Base-by-base conservation (phyloP, 148 eudicot genomes). In the Heliamphora exappendiculata region DNA sequence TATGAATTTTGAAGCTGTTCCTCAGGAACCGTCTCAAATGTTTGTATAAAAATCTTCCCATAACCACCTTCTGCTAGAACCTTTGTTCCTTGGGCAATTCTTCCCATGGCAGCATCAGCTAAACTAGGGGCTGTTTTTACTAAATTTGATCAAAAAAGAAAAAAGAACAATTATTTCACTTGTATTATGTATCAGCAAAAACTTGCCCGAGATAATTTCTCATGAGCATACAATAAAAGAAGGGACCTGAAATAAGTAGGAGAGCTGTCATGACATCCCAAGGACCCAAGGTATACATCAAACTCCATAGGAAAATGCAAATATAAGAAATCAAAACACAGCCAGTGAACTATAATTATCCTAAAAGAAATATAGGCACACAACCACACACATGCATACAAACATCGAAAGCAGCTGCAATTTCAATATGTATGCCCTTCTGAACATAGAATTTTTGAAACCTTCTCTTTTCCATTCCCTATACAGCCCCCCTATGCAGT, bases 21-120 rank as follows among this genome's bases (percentile, higher is more conserved):
- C 24, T 73, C 78, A 16, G 85, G 78, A 14, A 82, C 39, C 22
- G 74, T 55, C 4, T 75, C 79, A 73, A 89, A 89, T 24, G 83
- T 80, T 60, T 81, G 81, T 24, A 67, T 74, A 73, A 89, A 89
- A 6, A 84, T 22, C 42, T 84, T 85, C 62, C 76, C 83, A 39
- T 82, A 83, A 2, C 90, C 90, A n/a, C 92, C 92, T 37, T 87
- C 92, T 13, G 86, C 78, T 33, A 89, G 70, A 69, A 82, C 76
- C 20, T 82, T 82, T 60, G 87, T 81, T 37, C 86, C 82, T 34
- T 88, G 91, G 47, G 88, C 88, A 39, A 88, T 78, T 28, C 87
- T 82, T 60, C 81, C 75, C 51, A 81, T 72, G 4, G 91, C 82
- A 0, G 81, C 88, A 67, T 85, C 87, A 58, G 86, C 59, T n/a